Base-by-base conservation (phyloP, 352 stramenopile species). In the Phytophthora aleatoria region DNA sequence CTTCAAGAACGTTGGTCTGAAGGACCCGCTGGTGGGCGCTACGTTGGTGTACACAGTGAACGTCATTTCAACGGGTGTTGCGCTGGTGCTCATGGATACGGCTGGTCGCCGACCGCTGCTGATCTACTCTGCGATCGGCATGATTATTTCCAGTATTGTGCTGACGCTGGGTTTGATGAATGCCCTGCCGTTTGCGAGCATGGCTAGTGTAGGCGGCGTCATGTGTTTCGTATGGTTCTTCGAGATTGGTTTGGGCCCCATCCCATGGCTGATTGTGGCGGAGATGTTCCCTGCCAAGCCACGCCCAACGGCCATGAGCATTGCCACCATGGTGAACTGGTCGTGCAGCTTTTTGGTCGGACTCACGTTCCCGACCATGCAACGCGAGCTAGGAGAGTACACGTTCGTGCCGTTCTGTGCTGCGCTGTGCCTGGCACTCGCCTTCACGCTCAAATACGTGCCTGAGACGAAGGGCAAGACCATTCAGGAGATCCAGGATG, bases 251-350 rank as follows among this genome's bases (percentile, higher is more conserved):
- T 55, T 87, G 6, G 96, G 96, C 8, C 95, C 96, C 9, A 98
- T 99, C 59, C 95, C 96, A 42, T 98, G 94, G 96, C 73, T 98
- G 26, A 98, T 99, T 65, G 93, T 98, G 7, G 92, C 93, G n/a
- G 96, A 99, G 73, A 98, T 98, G 91, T 98, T 98, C 77, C 87
- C 95, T 49, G 81, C 89, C 12, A 97, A 98, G 71, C 96, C 97
- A 50, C 91, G 97, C 44, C 86, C 90, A 38, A 90, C 84, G 3
- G 85, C 87, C 55, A 98, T 98, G 90, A 93, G 81, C 39, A 82
- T 95, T 54, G 95, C 85, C 26, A 97, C 79, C 50, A 96, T 98
- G 83, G 66, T 98, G 26, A 99, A 99, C 76, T 99, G 96, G 96
- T 83, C 75, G 16, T 98, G 90, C 74, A 98, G 96, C 62, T 98